Percentiles rank a stretch among this genome's conserved stretches.
phyloP scores from a whole-genome alignment of 129 eudicot species.

The Arctium minus region DNA sequence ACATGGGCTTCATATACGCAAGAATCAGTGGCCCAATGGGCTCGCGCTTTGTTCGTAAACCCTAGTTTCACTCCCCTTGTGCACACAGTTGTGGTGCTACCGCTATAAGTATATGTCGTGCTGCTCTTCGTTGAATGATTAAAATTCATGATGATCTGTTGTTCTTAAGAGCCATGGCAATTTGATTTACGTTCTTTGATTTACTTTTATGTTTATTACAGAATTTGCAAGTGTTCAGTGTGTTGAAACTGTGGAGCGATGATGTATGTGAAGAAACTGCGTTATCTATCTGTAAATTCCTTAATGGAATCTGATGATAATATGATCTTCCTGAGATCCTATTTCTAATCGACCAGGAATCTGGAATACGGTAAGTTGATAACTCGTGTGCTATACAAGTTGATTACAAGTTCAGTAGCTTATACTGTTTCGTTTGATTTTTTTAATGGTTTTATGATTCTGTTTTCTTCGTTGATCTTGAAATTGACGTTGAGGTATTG shows the following conservation, averaged over 20 bases:
- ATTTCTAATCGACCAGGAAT: background rate
- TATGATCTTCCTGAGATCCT: constrained; percentile 27
- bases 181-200: background rate
- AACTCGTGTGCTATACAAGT: background rate
- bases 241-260: background rate
- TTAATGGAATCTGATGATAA: constrained; percentile 31
- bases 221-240: background rate
- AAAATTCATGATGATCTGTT: background rate
- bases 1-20: background rate
- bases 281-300: constrained; percentile 53
- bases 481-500: background rate
- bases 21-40: background rate
- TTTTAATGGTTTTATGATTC: background rate
- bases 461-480: background rate
- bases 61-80: background rate
- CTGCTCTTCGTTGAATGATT: background rate
- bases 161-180: background rate
- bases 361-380: background rate
- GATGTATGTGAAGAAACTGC: constrained; percentile 28
- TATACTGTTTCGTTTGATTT: background rate
- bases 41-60: background rate
- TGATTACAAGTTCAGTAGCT: too few species aligned
- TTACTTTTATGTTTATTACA: background rate
- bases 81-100: background rate
- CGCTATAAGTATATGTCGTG: background rate